Evolutionary conservation across 2,329 filamentous ascomycete species (phyloP).

Genomic region (Drechslerella dactyloides): DNA sequence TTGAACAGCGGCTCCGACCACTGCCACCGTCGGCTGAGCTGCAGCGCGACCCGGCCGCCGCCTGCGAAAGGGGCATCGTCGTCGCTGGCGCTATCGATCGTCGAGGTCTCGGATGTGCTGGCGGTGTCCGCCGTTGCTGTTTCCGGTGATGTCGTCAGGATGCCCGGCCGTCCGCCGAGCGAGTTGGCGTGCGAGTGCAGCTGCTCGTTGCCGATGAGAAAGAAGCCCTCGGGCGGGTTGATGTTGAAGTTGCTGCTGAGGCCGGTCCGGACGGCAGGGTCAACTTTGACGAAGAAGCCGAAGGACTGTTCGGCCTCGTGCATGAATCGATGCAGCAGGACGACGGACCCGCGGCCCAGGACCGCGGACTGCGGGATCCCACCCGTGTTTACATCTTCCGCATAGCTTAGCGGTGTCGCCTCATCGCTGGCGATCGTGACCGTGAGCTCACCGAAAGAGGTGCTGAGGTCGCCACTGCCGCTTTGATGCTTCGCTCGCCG

Average conservation of each 20-base stretch:
- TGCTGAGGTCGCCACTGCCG: constrained; percentile 10
- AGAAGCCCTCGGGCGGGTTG: constrained; percentile 25
- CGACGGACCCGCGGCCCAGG: constrained; percentile 14
- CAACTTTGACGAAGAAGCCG: constrained; percentile 33
- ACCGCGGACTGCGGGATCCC: constrained; percentile 23
- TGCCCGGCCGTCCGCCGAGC: constrained; percentile 24
- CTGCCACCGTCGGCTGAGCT: constrained; percentile 37
- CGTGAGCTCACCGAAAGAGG: constrained; percentile 18
- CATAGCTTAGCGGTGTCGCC: not conserved
- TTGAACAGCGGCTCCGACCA: constrained; percentile 40
- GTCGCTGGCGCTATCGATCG: constrained; percentile 30
- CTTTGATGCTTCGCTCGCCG: constrained; percentile 24
- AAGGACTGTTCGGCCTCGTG: constrained; percentile 35
- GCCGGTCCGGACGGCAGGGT: not conserved
- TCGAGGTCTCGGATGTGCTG: constrained; percentile 35
- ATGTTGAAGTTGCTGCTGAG: not conserved
- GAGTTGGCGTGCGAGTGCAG: constrained; percentile 22
- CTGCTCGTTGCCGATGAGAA: constrained; percentile 26
- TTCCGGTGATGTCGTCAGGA: constrained; percentile 1
- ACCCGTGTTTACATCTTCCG: constrained; percentile 6
- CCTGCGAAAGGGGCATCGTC: constrained; percentile 22
- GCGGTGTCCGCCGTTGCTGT: constrained; percentile 6
- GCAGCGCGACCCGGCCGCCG: constrained; percentile 19
- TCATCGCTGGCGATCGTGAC: constrained; percentile 31
- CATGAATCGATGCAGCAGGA: constrained; percentile 43